These are phyloP conservation scores for Podaxis rugospora DNA, from an alignment of 768 basidiomycete genomes.

Conservation along the genomic window DNA sequence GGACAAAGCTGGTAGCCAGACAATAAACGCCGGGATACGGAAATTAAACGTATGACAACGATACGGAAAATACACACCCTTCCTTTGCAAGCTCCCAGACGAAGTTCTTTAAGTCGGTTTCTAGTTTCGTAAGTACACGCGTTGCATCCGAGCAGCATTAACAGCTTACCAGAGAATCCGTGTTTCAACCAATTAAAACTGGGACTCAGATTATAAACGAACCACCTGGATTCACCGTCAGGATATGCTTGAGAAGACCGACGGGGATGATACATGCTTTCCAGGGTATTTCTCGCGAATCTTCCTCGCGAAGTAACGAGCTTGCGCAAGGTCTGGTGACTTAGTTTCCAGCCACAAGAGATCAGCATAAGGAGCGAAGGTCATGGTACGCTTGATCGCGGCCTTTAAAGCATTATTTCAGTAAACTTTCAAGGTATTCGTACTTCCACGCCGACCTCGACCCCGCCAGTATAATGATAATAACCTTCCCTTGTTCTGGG, in stretches of 20 bases:
- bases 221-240: slow-evolving; percentile 44
- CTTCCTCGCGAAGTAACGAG: slow-evolving; percentile 69
- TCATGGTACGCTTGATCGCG: slow-evolving; percentile 75
- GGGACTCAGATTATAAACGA: slow-evolving; percentile 92
- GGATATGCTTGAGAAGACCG: background rate
- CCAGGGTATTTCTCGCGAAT: slow-evolving; percentile 70
- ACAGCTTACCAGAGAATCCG: slow-evolving; percentile 60
- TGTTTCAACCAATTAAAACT: slow-evolving; percentile 91
- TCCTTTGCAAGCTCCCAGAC: slow-evolving; percentile 89
- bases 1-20: slow-evolving; percentile 58
- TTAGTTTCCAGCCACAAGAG: slow-evolving; percentile 94
- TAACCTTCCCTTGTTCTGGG: slow-evolving; percentile 90
- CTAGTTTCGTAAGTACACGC: slow-evolving; percentile 27
- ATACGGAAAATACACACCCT: slow-evolving; percentile 41
- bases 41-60: background rate
- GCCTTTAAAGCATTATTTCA: slow-evolving; percentile 32
- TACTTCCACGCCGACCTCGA: slow-evolving; percentile 41
- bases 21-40: background rate
- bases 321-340: slow-evolving; percentile 77
- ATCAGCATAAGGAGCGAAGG: slow-evolving; percentile 84
- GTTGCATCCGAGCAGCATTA: background rate
- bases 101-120: slow-evolving; percentile 76
- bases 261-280: slow-evolving; percentile 41
- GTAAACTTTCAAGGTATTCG: background rate
- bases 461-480: slow-evolving; percentile 80